Evolutionary conservation across 148 eudicot genomes (phyloP).

Genomic region (Rhododendron ferrugineum): DNA sequence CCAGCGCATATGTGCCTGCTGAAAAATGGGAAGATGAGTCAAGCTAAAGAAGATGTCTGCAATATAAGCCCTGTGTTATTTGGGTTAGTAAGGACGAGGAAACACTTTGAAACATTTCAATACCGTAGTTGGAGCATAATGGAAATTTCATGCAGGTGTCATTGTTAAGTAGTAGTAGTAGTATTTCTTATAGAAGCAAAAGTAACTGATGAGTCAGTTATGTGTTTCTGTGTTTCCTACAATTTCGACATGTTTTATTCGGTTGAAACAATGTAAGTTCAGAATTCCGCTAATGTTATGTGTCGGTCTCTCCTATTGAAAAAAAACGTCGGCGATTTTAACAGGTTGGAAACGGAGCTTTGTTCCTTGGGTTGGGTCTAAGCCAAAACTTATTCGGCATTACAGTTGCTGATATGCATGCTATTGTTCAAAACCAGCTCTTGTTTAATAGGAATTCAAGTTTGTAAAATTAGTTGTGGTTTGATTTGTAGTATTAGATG

Average conservation of each 20-base stretch:
- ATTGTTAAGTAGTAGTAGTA: not conserved
- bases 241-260: not conserved
- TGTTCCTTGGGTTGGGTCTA: not conserved
- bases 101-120: not conserved
- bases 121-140: not conserved
- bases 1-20: conserved; percentile 4
- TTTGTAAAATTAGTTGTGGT: no score
- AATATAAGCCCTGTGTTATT: not conserved
- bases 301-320: not conserved
- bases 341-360: not conserved
- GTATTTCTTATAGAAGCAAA: not conserved
- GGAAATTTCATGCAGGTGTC: not conserved
- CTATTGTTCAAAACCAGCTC: no score
- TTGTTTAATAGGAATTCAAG: no score
- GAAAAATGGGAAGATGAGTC: not conserved
- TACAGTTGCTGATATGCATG: not conserved
- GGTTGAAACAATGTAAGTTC: not conserved
- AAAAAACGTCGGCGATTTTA: not conserved
- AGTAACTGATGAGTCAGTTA: not conserved
- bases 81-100: not conserved
- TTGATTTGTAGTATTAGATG: no score
- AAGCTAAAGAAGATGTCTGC: not conserved
- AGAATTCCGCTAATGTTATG: not conserved
- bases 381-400: not conserved
- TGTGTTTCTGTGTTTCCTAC: not conserved